These are phyloP conservation scores for Starmerella apis DNA, from an alignment of 805 yeast species.

Conservation along the genomic window DNA sequence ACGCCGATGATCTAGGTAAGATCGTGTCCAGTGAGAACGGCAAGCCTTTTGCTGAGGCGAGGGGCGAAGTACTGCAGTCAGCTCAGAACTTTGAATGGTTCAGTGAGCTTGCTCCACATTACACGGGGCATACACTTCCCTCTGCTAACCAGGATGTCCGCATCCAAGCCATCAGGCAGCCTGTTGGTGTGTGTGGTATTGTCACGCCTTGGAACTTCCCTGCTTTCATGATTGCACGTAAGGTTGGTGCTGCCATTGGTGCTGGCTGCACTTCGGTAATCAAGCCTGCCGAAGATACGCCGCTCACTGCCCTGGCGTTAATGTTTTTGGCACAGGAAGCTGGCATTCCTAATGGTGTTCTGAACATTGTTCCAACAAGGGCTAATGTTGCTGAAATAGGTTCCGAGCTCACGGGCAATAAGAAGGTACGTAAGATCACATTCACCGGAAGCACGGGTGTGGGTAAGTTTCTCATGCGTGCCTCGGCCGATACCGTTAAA, in stretches of 20 bases:
- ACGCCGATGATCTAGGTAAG: slow-evolving; percentile 55
- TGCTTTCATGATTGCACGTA: slow-evolving; percentile 63
- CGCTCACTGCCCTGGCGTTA: slow-evolving; percentile 59
- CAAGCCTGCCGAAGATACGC: slow-evolving; percentile 71
- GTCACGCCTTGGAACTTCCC: slow-evolving; percentile 84
- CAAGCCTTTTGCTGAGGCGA: slow-evolving; percentile 59
- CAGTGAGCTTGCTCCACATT: slow-evolving; percentile 61
- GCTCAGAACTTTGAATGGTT: slow-evolving; percentile 85
- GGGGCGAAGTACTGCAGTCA: slow-evolving; percentile 56
- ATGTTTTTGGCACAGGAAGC: slow-evolving; percentile 53
- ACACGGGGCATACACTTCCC: slow-evolving; percentile 56
- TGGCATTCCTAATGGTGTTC: slow-evolving; percentile 60
- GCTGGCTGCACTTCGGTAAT: slow-evolving; percentile 70
- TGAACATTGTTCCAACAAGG: slow-evolving; percentile 48
- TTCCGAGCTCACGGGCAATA: slow-evolving; percentile 45
- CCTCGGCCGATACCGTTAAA: slow-evolving; percentile 51
- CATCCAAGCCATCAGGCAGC: slow-evolving; percentile 54
- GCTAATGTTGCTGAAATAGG: slow-evolving; percentile 38
- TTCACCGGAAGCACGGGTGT: slow-evolving; percentile 72
- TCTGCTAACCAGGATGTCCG: slow-evolving; percentile 40
- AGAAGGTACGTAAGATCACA: slow-evolving; percentile 52
- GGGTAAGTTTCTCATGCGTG: slow-evolving; percentile 56
- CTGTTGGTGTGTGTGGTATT: slow-evolving; percentile 73
- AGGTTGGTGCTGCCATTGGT: slow-evolving; percentile 66
- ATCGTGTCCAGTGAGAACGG: slow-evolving; percentile 64